Evolutionary conservation across 495 filamentous ascomycete species (phyloP).

Genomic region (Penicillium maclennaniae): DNA sequence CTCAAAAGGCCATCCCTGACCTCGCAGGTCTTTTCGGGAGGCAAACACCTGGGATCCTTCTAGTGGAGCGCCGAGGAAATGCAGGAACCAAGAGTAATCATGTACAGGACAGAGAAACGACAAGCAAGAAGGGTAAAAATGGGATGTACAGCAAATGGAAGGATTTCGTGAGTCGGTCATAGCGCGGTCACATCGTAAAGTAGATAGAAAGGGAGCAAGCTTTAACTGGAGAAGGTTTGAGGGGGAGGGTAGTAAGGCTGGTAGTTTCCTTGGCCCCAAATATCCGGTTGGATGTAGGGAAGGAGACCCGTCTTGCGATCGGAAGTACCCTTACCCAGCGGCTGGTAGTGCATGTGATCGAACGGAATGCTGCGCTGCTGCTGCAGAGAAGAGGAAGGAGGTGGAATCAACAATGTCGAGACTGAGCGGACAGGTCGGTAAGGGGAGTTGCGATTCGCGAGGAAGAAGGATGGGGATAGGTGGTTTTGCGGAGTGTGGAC

Average conservation of each 20-base stretch:
- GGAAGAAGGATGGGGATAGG: conserved; percentile 60
- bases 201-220: conserved; percentile 5
- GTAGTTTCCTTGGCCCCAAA: conserved; percentile 39
- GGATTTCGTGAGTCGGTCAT: conserved; percentile 26
- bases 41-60: conserved; percentile 20
- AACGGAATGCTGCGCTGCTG: conserved; percentile 60
- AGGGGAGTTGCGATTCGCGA: conserved; percentile 69
- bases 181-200: conserved; percentile 20
- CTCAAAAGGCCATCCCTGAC: conserved; percentile 16
- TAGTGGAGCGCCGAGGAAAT: conserved; percentile 34
- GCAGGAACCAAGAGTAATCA: conserved; percentile 17
- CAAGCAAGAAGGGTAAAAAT: conserved; percentile 13
- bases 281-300: conserved; percentile 60
- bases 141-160: conserved; percentile 28
- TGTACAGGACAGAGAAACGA: conserved; percentile 14
- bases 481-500: conserved; percentile 49
- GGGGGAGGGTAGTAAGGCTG: conserved; percentile 39
- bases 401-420: conserved; percentile 83
- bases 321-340: conserved; percentile 68
- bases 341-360: conserved; percentile 95
- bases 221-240: conserved; percentile 34
- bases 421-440: conserved; percentile 89
- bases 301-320: conserved; percentile 79
- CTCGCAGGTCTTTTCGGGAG: neutral
- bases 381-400: conserved; percentile 74